Conservation (phyloP, 2,329 filamentous ascomycete species). For the Fusarium incarnatum region DNA sequence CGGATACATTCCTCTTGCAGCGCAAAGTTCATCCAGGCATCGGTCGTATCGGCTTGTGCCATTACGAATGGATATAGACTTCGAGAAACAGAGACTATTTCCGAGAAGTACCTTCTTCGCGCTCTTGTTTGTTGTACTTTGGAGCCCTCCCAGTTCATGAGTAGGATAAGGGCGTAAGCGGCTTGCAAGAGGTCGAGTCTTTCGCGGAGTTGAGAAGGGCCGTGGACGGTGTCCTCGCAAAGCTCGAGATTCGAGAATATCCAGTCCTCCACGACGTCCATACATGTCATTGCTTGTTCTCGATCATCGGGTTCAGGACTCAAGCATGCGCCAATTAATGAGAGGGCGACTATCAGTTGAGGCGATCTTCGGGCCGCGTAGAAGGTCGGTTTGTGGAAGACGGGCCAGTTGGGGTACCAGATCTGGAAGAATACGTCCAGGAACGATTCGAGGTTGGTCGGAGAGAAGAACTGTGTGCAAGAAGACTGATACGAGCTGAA, state of each 20-base stretch:
- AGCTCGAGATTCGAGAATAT: conserved; percentile 7
- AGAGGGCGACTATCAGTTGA: conserved; percentile 10
- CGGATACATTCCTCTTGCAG: conserved; percentile 28
- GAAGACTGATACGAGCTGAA: neutral
- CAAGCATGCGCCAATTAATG: conserved; percentile 18
- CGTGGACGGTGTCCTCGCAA: conserved; percentile 2
- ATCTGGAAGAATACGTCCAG: conserved; percentile 16
- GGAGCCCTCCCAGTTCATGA: conserved; percentile 4
- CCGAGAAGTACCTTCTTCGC: neutral
- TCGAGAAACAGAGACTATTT: neutral
- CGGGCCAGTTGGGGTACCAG: conserved; percentile 33
- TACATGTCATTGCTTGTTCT: conserved; percentile 5
- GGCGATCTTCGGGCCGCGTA: neutral
- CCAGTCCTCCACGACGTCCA: conserved; percentile 22
- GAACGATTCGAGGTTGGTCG: conserved; percentile 17
- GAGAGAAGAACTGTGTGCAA: conserved; percentile 23
- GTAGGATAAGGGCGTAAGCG: neutral
- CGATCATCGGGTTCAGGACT: conserved; percentile 3
- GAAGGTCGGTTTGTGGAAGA: conserved; percentile 27
- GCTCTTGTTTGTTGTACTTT: neutral
- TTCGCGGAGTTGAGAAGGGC: neutral
- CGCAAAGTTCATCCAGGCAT: neutral
- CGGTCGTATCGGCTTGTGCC: no score
- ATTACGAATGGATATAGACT: neutral
- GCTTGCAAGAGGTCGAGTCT: neutral